Base-by-base conservation (phyloP, 2,329 filamentous ascomycete genomes). In the Trichoderma sp. region DNA sequence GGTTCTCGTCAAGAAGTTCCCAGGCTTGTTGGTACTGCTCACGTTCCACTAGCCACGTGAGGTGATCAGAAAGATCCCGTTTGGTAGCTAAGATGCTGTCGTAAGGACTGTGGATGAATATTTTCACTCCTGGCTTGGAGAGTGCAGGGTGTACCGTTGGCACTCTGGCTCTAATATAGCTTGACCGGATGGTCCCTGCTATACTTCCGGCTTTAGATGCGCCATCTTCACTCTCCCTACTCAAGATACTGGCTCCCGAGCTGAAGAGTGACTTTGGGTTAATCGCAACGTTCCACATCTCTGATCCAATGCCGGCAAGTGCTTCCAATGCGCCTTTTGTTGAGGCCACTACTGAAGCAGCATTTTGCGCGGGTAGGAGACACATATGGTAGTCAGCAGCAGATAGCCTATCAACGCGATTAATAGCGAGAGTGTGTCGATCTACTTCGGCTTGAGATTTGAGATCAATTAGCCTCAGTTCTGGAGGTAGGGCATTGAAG, bases 81-180 rank as follows among this genome's bases (percentile, higher is more conserved):
- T 94, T 94, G 2, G 96, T 93, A 0, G 93, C 93, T 67, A 97
- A 83, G n/a, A 98, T 91, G 75, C 94, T 98, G 79, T 99, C 96
- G 76, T 96, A 99, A 0, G 96, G 96, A 74, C 94, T 97, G 75
- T 97, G 94, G 52, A 99, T 93, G 77, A 97, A 97, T 19, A 99
- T 92, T 76, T 98, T 86, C 74, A 85, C 79, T 1, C 87, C 85
- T 62, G 83, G 83, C 75, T 88, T 85, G 73, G 85, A 75, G 72
- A 91, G 78, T 74, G 83, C 84, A 67, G 87, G 80, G 76, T 90
- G 85, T 2, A 85, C 81, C 14, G 82, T 79, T 47, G 79, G 78
- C 3, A 76, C 72, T 4, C 72, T 70, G 7, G 75, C 68, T 52
- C 74, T 76, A 13, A 72, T 72, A 8, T 72, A 71, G 5, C 72